A percentile compares a stretch with the other conserved stretches of the same genome.
Evolutionary conservation across 306 rosid genomes (phyloP).

Genomic region (Vicia sativa): DNA sequence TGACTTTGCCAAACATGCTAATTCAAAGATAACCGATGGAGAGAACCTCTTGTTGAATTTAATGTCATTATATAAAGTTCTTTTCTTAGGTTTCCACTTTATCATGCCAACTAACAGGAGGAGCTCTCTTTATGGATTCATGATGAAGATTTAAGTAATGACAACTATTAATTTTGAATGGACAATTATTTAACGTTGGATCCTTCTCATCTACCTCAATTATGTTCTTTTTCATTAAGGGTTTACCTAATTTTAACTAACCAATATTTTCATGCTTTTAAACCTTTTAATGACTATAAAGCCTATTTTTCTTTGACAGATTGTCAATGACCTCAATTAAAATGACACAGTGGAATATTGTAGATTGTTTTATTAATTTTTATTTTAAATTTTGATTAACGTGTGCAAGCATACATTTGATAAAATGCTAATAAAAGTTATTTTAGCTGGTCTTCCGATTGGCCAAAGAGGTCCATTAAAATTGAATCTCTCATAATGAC

Average conservation of each 20-base stretch:
- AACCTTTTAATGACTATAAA: constrained; percentile 24
- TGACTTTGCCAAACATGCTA: constrained; percentile 58
- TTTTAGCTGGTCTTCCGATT: too few relatives aligned
- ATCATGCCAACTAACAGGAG: constrained; percentile 37
- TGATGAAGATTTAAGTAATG: constrained; percentile 30
- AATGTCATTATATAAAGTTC: constrained; percentile 28
- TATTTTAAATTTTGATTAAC: too few relatives aligned
- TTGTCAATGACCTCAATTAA: neutral
- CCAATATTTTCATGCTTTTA: constrained; percentile 5
- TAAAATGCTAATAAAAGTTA: too few relatives aligned
- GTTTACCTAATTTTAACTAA: constrained; percentile 31
- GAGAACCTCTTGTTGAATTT: constrained; percentile 10
- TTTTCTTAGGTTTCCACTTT: constrained; percentile 28
- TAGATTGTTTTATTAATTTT: too few relatives aligned
- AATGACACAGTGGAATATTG: too few relatives aligned
- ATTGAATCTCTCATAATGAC: too few relatives aligned
- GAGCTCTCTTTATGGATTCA: constrained; percentile 36
- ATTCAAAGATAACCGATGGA: constrained; percentile 36
- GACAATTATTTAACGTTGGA: constrained; percentile 15
- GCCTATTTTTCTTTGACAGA: neutral
- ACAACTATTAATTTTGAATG: constrained; percentile 33
- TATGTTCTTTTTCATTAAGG: constrained; percentile 15
- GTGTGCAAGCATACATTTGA: too few relatives aligned
- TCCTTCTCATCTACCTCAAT: constrained; percentile 39
- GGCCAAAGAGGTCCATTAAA: too few relatives aligned